Evolutionary conservation across 2,329 filamentous ascomycete species (phyloP).

Genomic region (Rhytidhysteron rufulum): DNA sequence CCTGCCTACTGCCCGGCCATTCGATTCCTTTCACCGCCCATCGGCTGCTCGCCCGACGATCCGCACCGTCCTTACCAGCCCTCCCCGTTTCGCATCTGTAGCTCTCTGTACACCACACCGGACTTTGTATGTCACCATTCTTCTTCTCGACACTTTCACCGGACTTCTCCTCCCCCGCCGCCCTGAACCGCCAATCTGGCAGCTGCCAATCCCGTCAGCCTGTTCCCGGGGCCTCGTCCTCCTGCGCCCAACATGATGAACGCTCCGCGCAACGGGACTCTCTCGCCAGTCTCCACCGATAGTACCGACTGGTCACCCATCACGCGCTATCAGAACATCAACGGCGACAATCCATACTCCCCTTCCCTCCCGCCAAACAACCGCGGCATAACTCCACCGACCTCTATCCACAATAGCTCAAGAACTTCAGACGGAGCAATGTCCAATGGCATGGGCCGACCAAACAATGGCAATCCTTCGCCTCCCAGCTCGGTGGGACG

Average conservation of each 20-base stretch:
- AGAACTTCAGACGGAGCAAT: conserved; percentile 37
- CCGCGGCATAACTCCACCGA: conserved; percentile 29
- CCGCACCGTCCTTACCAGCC: conserved; percentile 10
- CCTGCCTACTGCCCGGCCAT: neutral
- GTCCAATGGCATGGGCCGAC: conserved; percentile 52
- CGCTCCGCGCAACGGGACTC: conserved; percentile 35
- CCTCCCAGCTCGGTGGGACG: conserved; percentile 84
- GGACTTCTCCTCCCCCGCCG: too few species aligned
- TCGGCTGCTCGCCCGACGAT: conserved; percentile 8
- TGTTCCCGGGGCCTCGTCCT: neutral
- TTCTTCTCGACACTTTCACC: too few species aligned
- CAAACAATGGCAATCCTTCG: conserved; percentile 59
- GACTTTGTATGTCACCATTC: too few species aligned
- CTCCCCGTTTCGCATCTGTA: conserved; percentile 10
- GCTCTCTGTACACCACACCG: conserved; percentile 7
- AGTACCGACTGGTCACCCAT: conserved; percentile 40
- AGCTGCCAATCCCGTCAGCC: neutral
- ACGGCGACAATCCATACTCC: conserved; percentile 35
- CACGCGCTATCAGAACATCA: conserved; percentile 34
- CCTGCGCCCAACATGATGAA: conserved; percentile 29
- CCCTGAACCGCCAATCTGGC: neutral
- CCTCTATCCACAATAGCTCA: conserved; percentile 38
- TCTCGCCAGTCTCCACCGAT: conserved; percentile 38
- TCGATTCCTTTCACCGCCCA: conserved; percentile 12
- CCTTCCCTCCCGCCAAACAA: conserved; percentile 31